Evolutionary conservation across 116 monocot species (phyloP).

Genomic region (Trichopus zeylanicus): DNA sequence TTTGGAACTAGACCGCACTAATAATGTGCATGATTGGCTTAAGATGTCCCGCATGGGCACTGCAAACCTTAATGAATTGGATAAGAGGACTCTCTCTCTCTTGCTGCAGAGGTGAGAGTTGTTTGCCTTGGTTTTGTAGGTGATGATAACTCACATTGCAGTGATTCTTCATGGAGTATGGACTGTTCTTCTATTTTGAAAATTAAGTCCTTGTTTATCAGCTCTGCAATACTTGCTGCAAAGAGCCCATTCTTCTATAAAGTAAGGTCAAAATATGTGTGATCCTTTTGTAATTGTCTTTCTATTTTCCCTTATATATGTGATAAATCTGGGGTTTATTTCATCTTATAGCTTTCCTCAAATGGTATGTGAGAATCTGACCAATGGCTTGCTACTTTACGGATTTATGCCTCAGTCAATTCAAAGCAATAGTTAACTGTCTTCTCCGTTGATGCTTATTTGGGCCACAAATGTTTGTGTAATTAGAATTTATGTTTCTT

Average conservation of each 20-base stretch:
- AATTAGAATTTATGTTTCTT: no score
- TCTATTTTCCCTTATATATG: neutral
- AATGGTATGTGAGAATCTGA: conserved; percentile 99
- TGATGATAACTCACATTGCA: conserved; percentile 41
- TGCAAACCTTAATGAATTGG: no score
- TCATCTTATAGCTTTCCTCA: conserved; percentile 77
- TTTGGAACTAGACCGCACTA: no score
- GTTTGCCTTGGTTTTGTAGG: conserved; percentile 24
- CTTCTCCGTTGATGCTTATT: no score
- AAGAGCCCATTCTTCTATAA: conserved; percentile 98
- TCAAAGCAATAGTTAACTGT: neutral
- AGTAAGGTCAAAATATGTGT: conserved; percentile 29
- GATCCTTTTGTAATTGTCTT: no score
- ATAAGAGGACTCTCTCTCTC: no score
- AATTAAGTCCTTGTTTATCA: conserved; percentile 65
- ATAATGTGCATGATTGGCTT: no score
- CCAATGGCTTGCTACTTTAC: conserved; percentile 79
- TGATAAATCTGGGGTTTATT: conserved; percentile 1
- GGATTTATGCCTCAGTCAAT: conserved; percentile 83
- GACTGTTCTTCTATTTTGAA: conserved; percentile 43
- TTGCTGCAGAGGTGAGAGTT: neutral
- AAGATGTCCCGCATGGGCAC: no score
- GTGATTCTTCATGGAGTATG: conserved; percentile 60
- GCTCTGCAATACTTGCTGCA: conserved; percentile 95
- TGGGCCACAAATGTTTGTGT: no score